These are phyloP conservation scores for Tubosaeta sp. DNA, from an alignment of 768 basidiomycete genomes.

Conservation along the genomic window DNA sequence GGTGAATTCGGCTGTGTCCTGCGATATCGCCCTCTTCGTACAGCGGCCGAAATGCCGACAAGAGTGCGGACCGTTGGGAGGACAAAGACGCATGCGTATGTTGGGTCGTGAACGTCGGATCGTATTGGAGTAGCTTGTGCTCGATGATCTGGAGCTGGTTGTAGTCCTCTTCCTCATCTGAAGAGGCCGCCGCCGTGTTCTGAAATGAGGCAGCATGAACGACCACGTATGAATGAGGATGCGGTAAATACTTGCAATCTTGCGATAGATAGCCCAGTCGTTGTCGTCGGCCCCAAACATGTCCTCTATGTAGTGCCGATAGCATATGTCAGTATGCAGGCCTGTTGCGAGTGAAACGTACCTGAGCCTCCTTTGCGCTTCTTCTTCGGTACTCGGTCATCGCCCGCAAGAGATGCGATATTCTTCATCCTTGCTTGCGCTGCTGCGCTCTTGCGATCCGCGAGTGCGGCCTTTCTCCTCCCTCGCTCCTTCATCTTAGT, in stretches of 20 bases:
- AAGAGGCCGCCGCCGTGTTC: constrained; percentile 69
- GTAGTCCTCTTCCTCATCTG: constrained; percentile 88
- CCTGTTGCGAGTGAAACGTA: constrained; percentile 29
- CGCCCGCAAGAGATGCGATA: constrained; percentile 87
- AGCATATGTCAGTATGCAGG: constrained; percentile 1
- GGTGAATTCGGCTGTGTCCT: constrained; percentile 75
- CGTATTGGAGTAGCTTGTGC: constrained; percentile 72
- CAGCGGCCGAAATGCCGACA: constrained; percentile 78
- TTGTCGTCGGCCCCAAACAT: constrained; percentile 92
- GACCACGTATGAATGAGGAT: neutral
- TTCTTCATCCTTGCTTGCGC: constrained; percentile 95
- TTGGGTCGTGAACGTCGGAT: constrained; percentile 77
- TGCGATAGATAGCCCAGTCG: constrained; percentile 97
- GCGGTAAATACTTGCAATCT: constrained; percentile 61
- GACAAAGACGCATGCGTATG: constrained; percentile 79
- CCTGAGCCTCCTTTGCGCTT: constrained; percentile 80
- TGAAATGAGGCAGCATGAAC: constrained; percentile 23
- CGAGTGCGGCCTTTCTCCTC: constrained; percentile 73
- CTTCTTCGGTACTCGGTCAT: constrained; percentile 79
- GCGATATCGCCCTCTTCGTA: constrained; percentile 72
- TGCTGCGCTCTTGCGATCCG: constrained; percentile 90
- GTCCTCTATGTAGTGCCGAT: constrained; percentile 58
- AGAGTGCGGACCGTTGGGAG: constrained; percentile 75
- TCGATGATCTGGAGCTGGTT: constrained; percentile 70
- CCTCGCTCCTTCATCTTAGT: constrained; percentile 80